Evolutionary conservation across 148 eudicot species (phyloP).

Genomic region (Fallopia convolvulus): DNA sequence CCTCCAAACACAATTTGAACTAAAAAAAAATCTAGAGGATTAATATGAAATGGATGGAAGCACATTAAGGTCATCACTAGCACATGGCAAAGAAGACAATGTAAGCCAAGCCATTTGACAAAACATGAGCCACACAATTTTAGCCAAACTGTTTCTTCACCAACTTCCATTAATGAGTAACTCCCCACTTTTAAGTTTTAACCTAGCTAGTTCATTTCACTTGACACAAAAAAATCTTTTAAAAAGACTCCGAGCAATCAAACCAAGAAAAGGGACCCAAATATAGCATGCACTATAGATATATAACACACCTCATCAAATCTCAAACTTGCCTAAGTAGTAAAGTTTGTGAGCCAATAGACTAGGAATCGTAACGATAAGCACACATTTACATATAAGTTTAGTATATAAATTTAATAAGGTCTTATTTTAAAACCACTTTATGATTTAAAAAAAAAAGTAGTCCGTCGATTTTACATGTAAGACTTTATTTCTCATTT

Average conservation of each 20-base stretch:
- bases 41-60: background rate
- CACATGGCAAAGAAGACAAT: background rate
- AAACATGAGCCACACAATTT: background rate
- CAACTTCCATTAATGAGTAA: background rate
- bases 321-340: too few species aligned
- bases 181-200: background rate
- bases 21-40: too few species aligned
- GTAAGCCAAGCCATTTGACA: background rate
- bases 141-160: background rate
- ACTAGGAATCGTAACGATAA: too few species aligned
- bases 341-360: too few species aligned
- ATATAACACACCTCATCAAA: too few species aligned
- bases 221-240: background rate
- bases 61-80: background rate
- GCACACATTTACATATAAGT: too few species aligned
- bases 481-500: too few species aligned
- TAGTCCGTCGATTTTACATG: too few species aligned
- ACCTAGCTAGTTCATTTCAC: background rate
- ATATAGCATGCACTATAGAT: background rate
- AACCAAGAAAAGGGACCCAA: background rate
- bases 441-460: too few species aligned
- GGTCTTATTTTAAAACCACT: too few species aligned
- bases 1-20: background rate
- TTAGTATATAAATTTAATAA: too few species aligned
- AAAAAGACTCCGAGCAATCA: background rate